Percentiles rank a stretch among this genome's conserved stretches.
Conservation (phyloP, 345 rosid species). For the Boechera retrofracta region DNA sequence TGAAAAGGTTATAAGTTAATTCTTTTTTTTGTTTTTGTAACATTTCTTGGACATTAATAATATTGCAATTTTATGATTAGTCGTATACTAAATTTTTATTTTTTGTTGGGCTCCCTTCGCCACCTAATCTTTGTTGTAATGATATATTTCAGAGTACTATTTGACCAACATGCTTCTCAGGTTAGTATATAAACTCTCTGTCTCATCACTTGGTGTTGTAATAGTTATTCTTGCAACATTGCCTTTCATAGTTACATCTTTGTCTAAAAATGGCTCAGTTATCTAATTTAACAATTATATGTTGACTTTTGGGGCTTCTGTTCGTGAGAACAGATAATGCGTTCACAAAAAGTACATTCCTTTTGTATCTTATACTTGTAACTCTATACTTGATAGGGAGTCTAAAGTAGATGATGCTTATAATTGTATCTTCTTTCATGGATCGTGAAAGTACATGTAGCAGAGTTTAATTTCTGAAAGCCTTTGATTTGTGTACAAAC, state of each 20-base stretch:
- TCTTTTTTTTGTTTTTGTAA: neutral
- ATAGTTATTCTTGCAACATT: conserved; percentile 23
- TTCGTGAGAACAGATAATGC: conserved; percentile 14
- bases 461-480: conserved; percentile 10
- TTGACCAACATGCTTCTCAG: conserved; percentile 70
- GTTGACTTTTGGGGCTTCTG: conserved; percentile 8
- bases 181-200: conserved; percentile 47
- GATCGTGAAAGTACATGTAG: conserved; percentile 4
- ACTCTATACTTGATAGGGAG: neutral
- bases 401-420: conserved; percentile 24
- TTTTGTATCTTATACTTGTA: conserved; percentile 10
- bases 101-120: conserved; percentile 20
- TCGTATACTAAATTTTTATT: neutral
- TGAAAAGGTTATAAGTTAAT: conserved; percentile 55
- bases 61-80: neutral
- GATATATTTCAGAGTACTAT: conserved; percentile 60
- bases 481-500: conserved; percentile 17
- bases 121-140: conserved; percentile 29
- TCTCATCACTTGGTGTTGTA: conserved; percentile 9
- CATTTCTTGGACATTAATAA: neutral
- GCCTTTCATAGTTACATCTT: conserved; percentile 15
- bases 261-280: conserved; percentile 27
- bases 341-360: conserved; percentile 11
- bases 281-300: conserved; percentile 10
- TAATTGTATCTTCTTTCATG: conserved; percentile 11